These are phyloP conservation scores for Talaromyces sp. DNA, from an alignment of 2,329 filamentous ascomycete genomes.

Conservation along the genomic window DNA sequence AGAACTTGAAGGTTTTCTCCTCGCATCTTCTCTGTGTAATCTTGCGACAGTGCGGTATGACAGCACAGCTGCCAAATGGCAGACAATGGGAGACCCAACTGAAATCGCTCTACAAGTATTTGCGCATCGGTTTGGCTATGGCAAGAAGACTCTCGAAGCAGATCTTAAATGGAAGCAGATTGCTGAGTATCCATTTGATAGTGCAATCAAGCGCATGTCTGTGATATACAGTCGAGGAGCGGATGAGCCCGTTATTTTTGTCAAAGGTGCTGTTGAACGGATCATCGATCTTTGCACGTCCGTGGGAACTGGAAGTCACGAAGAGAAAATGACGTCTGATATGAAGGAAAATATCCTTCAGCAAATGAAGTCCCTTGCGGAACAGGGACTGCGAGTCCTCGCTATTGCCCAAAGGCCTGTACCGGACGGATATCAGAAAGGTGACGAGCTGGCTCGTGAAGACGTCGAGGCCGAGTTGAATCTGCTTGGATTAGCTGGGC, in stretches of 20 bases:
- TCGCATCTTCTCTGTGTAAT: constrained; percentile 57
- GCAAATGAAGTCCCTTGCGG: constrained; percentile 58
- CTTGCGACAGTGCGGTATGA: constrained; percentile 52
- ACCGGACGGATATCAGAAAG: constrained; percentile 24
- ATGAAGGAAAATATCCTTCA: constrained; percentile 49
- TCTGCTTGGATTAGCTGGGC: constrained; percentile 59
- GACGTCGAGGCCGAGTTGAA: constrained; percentile 55
- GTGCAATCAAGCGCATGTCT: constrained; percentile 65
- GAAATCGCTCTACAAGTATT: constrained; percentile 68
- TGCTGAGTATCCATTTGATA: constrained; percentile 66
- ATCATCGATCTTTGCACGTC: constrained; percentile 57
- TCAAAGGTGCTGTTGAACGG: constrained; percentile 63
- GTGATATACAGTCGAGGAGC: constrained; percentile 53
- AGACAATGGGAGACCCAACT: constrained; percentile 62
- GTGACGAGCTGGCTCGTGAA: constrained; percentile 43
- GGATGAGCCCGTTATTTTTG: constrained; percentile 49
- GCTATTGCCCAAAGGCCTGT: constrained; percentile 51
- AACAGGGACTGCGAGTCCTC: constrained; percentile 61
- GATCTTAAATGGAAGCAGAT: constrained; percentile 52
- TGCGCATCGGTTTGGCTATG: constrained; percentile 58
- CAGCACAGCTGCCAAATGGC: constrained; percentile 48
- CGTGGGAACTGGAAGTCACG: constrained; percentile 43
- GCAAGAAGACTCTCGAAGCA: constrained; percentile 44
- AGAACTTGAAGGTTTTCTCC: constrained; percentile 52
- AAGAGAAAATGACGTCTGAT: constrained; percentile 42